phyloP scores from a whole-genome alignment of 106 monocot genomes.

The Chionographis japonica region DNA sequence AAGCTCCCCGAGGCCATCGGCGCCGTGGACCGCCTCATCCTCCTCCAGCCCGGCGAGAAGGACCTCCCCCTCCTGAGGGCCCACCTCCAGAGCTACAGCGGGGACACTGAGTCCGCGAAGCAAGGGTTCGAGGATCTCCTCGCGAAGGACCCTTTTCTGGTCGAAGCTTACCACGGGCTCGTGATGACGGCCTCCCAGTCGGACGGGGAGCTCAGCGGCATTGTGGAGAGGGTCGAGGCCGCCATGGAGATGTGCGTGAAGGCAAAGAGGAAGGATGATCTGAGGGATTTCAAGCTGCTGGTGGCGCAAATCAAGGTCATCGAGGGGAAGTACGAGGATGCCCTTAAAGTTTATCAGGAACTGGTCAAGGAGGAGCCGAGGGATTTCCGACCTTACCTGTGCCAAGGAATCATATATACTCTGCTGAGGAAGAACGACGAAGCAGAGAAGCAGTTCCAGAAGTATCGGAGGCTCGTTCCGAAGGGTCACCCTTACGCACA shows the following conservation, averaged over 20 bases:
- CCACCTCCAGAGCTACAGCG: constrained; percentile 54
- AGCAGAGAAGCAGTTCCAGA: constrained; percentile 73
- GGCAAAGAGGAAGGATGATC: constrained; percentile 45
- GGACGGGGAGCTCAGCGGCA: constrained; percentile 19
- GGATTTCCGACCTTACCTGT: constrained; percentile 83
- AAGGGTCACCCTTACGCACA: constrained; percentile 63
- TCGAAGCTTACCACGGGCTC: constrained; percentile 86
- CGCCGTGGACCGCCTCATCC: constrained; percentile 48
- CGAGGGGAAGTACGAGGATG: constrained; percentile 52
- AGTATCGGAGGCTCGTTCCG: constrained; percentile 65
- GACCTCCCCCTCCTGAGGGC: constrained; percentile 61
- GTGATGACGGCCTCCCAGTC: constrained; percentile 43
- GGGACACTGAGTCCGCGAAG: constrained; percentile 39
- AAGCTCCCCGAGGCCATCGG: constrained; percentile 48
- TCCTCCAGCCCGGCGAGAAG: constrained; percentile 42
- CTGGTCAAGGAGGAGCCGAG: constrained; percentile 68
- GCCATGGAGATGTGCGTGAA: constrained; percentile 57
- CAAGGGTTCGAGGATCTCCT: constrained; percentile 66
- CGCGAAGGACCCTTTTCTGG: constrained; percentile 44
- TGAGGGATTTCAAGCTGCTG: constrained; percentile 77
- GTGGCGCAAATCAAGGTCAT: constrained; percentile 63
- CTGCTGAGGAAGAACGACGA: constrained; percentile 62
- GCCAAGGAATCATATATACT: constrained; percentile 69
- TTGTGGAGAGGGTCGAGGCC: constrained; percentile 37
- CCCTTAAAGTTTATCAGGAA: constrained; percentile 53